phyloP scores from a whole-genome alignment of 345 rosid species.

The Gossypium arboreum region DNA sequence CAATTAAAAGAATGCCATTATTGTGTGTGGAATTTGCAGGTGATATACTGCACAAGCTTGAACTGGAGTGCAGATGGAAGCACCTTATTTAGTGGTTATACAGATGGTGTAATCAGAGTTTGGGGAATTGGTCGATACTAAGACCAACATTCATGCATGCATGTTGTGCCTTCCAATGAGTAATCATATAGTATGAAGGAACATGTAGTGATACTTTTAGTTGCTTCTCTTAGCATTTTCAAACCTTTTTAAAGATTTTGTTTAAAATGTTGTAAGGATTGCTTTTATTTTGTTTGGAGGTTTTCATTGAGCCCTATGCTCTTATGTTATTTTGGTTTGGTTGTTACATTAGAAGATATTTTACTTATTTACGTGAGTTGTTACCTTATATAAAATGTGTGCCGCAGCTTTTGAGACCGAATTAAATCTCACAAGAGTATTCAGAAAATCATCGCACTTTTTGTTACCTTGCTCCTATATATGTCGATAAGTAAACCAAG shows the following conservation, averaged over 20 bases:
- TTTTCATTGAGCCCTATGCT: slow-evolving; percentile 3
- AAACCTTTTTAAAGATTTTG: slow-evolving; percentile 24
- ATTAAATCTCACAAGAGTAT: not conserved
- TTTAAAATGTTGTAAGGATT: slow-evolving; percentile 13
- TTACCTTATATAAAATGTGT: no score
- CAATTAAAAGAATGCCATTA: no score
- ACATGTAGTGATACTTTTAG: not conserved
- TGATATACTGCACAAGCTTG: slow-evolving; percentile 84
- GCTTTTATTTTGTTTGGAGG: slow-evolving; percentile 2
- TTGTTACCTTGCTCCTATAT: no score
- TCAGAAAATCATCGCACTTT: not conserved
- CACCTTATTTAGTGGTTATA: slow-evolving; percentile 89
- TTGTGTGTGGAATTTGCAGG: slow-evolving; percentile 35
- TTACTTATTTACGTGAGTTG: not conserved
- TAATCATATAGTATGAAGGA: not conserved
- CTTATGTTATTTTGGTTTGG: slow-evolving; percentile 15
- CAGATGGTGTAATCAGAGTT: slow-evolving; percentile 92
- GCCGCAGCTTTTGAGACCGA: not conserved
- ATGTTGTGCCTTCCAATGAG: not conserved
- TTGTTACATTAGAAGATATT: slow-evolving; percentile 11
- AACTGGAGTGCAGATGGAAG: slow-evolving; percentile 95
- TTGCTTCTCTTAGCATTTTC: slow-evolving; percentile 12
- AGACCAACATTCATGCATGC: not conserved
- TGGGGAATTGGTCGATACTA: slow-evolving; percentile 93
- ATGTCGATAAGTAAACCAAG: no score